Base-by-base conservation (phyloP, 768 basidiomycete species). In the Phanerochaete sordida region DNA sequence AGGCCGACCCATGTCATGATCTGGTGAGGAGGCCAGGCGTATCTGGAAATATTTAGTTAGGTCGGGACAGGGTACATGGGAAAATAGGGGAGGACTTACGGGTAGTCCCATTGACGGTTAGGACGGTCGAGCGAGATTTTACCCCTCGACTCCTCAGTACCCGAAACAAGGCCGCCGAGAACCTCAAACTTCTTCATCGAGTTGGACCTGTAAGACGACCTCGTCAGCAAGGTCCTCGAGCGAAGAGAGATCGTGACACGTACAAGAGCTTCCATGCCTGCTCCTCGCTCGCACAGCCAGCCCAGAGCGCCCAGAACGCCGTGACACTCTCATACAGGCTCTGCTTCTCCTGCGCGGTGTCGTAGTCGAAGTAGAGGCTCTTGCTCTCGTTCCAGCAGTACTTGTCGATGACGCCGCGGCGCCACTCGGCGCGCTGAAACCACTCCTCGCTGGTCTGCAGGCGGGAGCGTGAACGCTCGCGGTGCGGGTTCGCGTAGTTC, bases 81-180 rank as follows among this genome's bases (percentile, higher is more conserved):
- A 9, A 59, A 6, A 54, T 63, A 16, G 7, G 54, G 51, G 55
- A 63, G 57, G 35, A 86, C 91, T 66, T 76, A 94, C 78, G 94
- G 96, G 74, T 95, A 95, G 72, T 95, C 96, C 97, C 96, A 99
- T 70, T 99, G 96, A 63, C 96, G 91, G 76, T 98, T 98, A 16
- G 96, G 96, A 50, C 97, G 82, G 68, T 97, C 95, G 56, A 99
- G 79, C 16, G 95, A 96, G 60, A 98, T 95, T 72, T 91, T 91
- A 56, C 96, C 96, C 60, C 96, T 84, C 43, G 94, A 97, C 72
- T 94, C 92, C 67, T 99, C 97, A 1, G 96, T 98, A 44, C 96
- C 96, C 21, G 94, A 94, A 16, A 97, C 95, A 24, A 98, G 78
- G 8, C 96, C 96, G 23, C 96, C 96, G 3, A 95, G 83, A 24